Evolutionary conservation across 1,284 basidiomycete genomes (phyloP), one percentile per base, ranked within the genome.

Genomic region (Neonothopanus nambi): DNA sequence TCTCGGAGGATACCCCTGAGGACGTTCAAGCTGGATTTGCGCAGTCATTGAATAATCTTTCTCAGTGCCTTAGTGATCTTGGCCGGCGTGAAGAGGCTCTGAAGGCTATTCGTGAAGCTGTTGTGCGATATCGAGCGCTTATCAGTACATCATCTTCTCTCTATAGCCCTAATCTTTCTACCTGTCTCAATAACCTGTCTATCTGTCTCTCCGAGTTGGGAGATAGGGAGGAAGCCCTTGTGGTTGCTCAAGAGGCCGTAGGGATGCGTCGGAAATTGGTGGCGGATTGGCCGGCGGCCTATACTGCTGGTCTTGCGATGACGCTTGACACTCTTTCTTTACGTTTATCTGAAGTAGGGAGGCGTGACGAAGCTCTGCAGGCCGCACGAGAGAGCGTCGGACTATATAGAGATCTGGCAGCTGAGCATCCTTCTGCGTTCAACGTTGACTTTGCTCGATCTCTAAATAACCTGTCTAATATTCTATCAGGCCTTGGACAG

Each of bases 151-250:
- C 24, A 13, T 24, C 44, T 9, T 20, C n/a, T 20, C 33, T n/a
- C 9, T 54, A 36, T 35, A 38, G 13, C 8, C 18, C 33, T 18
- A 41, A 44, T 37, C 47, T 45, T 3, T 45, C 43, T 24, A 28
- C 43, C 2, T 45, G 24, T 18, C 21, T 45, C 15, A 45, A 55
- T 23, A 36, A 43, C 20, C 17, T 57, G 12, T 54, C 52, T 1
- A 41, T 23, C 6, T 28, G 47, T 35, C 40, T 44, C 4, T 35
- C 46, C 8, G 37, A 30, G 5, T 21, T 51, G 17, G 48, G 42
- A 8, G 26, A 36, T 18, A 40, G 37, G 3, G 41, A 41, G 23
- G 48, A 57, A 17, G 56, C 52, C 4, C 44, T 57, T 13, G 40
- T 21, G n/a, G 26, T 24, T 21, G 20, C 15, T 37, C 15, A 42